Evolutionary conservation across 768 basidiomycete species (phyloP), one percentile per base, ranked within the genome.

Genomic region (Coprinopsis cinerea): DNA sequence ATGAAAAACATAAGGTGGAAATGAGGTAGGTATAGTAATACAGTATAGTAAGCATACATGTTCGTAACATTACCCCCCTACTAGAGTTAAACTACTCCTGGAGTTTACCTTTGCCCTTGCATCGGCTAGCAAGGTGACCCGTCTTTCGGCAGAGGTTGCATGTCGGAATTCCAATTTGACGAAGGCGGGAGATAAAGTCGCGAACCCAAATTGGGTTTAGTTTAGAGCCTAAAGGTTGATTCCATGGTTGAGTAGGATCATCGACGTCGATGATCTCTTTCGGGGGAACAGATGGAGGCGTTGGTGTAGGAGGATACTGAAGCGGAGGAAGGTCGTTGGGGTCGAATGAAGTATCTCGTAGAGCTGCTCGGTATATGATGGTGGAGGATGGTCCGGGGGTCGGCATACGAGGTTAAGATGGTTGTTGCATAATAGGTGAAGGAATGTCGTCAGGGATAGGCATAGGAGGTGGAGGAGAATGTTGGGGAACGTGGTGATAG

Each of bases 21-120:
- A 15, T 32, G 30, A 32, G 30, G 30, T 32, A n/a, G 15, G 30
- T 32, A 32, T 32, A 32, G 30, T 39, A 14, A 14, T 39, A 14
- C 18, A 10, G 18, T 43, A 22, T 24, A 43, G 24, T 43, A 43
- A 43, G 41, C 41, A 43, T 43, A 43, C 13, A 43, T 43, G 41
- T 43, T 43, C 24, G 23, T 43, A 43, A 43, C 41, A 43, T 39
- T 39, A 39, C 36, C 36, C 36, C 36, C 36, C 6, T 9, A 39
- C 36, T 39, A 39, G 9, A 18, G 18, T 39, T 18, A 10, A 39
- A 32, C 9, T 32, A n/a, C n/a, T 15, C 30, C 30, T 32, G 7
- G 15, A 32, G 6, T 39, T 39, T 39, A 39, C 36, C 36, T 18
- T 39, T 39, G 6, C 17, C 36, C 10, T 39, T 18, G 30, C 30